phyloP scores from a whole-genome alignment of 192 early-diverging fungal genomes.

The Thoreauomyces humboldtii region DNA sequence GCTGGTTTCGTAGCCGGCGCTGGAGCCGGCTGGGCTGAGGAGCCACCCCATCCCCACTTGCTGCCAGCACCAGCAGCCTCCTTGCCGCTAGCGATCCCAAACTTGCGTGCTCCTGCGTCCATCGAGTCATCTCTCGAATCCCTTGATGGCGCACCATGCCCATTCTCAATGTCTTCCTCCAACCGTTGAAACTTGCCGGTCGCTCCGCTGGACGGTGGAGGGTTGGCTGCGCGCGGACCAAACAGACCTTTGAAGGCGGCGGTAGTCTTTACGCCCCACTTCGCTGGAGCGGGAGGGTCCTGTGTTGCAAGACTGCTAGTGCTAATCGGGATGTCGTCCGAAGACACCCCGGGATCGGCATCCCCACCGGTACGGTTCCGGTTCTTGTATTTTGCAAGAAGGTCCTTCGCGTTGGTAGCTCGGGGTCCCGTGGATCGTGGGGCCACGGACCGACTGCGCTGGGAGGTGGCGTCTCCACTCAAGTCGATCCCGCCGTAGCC shows the following conservation, averaged over 20 bases:
- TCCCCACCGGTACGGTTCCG: background rate
- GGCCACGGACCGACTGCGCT: too few species aligned
- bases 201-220: background rate
- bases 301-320: background rate
- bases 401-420: slow-evolving; percentile 25
- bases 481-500: too few species aligned
- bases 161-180: slow-evolving; percentile 8
- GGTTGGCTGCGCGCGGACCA: background rate
- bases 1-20: background rate
- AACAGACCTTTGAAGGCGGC: slow-evolving; percentile 10
- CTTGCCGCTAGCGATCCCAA: background rate
- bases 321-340: background rate
- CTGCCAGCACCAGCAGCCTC: background rate
- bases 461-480: too few species aligned
- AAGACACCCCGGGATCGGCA: background rate
- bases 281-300: background rate
- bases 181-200: slow-evolving; percentile 15
- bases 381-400: slow-evolving; percentile 36
- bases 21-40: too few species aligned
- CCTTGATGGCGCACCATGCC: background rate
- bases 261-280: background rate
- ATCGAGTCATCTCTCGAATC: background rate
- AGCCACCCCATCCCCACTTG: background rate
- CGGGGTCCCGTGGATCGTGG: background rate
- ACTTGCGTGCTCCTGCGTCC: background rate